Evolutionary conservation across 768 basidiomycete genomes (phyloP).

Genomic region (Tricholoma bakamatsutake): DNA sequence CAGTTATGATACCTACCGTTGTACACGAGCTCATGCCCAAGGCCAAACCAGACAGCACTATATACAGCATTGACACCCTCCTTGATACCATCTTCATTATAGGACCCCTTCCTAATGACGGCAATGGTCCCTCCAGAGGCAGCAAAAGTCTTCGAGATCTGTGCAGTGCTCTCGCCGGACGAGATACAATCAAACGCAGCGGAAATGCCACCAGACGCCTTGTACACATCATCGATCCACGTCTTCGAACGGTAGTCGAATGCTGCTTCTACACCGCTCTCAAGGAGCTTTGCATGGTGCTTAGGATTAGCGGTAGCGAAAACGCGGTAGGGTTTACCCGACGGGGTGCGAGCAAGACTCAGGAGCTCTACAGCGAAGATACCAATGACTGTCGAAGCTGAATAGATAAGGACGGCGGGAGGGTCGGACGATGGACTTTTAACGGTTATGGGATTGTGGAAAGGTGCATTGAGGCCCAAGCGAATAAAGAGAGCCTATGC

Average conservation of each 20-base stretch:
- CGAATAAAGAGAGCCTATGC: slow-evolving; percentile 28
- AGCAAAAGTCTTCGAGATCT: slow-evolving; percentile 23
- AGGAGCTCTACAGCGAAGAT: slow-evolving; percentile 25
- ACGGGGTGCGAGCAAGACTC: slow-evolving; percentile 18
- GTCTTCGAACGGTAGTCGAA: slow-evolving; percentile 26
- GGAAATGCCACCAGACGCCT: slow-evolving; percentile 22
- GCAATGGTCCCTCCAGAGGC: slow-evolving; percentile 25
- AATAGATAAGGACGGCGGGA: slow-evolving; percentile 27
- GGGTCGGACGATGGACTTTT: slow-evolving; percentile 10
- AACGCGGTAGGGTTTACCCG: slow-evolving; percentile 20
- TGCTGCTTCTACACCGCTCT: slow-evolving; percentile 23
- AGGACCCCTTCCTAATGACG: slow-evolving; percentile 18
- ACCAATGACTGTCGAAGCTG: slow-evolving; percentile 30
- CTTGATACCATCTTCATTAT: slow-evolving; percentile 20
- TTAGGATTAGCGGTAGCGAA: slow-evolving; percentile 26
- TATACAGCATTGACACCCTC: slow-evolving; percentile 23
- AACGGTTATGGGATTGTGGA: slow-evolving; percentile 17
- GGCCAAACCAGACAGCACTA: slow-evolving; percentile 28
- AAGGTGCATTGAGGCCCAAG: slow-evolving; percentile 24
- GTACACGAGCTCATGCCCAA: slow-evolving; percentile 26
- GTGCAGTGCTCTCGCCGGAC: slow-evolving; percentile 24
- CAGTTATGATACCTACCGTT: slow-evolving; percentile 17
- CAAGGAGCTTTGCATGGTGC: slow-evolving; percentile 21
- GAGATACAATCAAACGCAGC: slow-evolving; percentile 31
- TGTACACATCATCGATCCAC: slow-evolving; percentile 24